These are phyloP conservation scores for Elsinoe australis DNA, from an alignment of 2,329 filamentous ascomycete species.

Conservation along the genomic window DNA sequence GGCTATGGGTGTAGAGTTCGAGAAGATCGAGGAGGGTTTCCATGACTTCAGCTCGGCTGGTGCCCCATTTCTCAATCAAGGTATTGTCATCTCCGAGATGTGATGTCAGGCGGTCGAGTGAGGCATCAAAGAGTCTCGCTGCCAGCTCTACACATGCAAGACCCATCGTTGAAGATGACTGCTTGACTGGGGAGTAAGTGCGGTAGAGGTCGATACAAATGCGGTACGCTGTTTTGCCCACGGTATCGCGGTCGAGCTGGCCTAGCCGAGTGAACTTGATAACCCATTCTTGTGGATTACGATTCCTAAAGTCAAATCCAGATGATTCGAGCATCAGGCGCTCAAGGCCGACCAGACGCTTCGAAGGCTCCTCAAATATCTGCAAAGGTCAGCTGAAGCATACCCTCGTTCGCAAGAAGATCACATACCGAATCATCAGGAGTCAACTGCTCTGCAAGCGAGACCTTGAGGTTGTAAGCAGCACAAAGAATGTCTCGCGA, in stretches of 20 bases:
- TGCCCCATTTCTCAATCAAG: slow-evolving; percentile 42
- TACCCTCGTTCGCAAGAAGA: neutral
- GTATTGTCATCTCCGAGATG: slow-evolving; percentile 38
- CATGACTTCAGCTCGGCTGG: slow-evolving; percentile 41
- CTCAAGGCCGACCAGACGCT: slow-evolving; percentile 81
- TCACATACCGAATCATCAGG: slow-evolving; percentile 69
- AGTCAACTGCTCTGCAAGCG: slow-evolving; percentile 55
- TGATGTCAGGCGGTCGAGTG: slow-evolving; percentile 38
- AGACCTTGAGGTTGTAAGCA: slow-evolving; percentile 73
- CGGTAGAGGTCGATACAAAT: slow-evolving; percentile 86
- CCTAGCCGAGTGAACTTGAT: slow-evolving; percentile 55
- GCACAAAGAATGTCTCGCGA: slow-evolving; percentile 87
- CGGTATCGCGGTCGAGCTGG: slow-evolving; percentile 27
- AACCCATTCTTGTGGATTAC: slow-evolving; percentile 77
- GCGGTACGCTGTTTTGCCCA: slow-evolving; percentile 65
- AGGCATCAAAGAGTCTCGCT: slow-evolving; percentile 54
- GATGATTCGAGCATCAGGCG: slow-evolving; percentile 86
- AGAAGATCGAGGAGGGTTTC: slow-evolving; percentile 87
- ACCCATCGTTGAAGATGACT: slow-evolving; percentile 76
- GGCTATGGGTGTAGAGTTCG: slow-evolving; percentile 85
- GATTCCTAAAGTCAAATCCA: slow-evolving; percentile 86
- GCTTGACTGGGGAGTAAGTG: slow-evolving; percentile 87
- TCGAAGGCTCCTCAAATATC: slow-evolving; percentile 72
- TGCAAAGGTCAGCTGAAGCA: slow-evolving; percentile 32
- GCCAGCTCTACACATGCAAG: slow-evolving; percentile 76